Percentiles rank a stretch among this genome's conserved stretches.
phyloP scores from a whole-genome alignment of 2,329 filamentous ascomycete species.

The Ampelomyces quisqualis region DNA sequence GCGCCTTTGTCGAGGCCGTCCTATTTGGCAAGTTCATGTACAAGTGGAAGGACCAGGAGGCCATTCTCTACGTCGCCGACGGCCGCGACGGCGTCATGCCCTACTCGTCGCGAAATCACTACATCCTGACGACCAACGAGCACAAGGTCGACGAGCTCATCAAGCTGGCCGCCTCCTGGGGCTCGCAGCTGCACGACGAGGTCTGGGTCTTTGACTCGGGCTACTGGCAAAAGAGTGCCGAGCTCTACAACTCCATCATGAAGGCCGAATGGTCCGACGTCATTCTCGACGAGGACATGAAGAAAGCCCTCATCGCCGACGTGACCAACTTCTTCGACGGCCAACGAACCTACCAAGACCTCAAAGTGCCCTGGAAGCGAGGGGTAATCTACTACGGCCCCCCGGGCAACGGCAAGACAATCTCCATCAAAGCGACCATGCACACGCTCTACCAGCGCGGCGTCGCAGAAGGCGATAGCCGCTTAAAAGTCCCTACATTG shows the following conservation, averaged over 20 bases:
- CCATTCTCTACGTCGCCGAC: conserved; percentile 47
- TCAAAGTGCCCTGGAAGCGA: conserved; percentile 70
- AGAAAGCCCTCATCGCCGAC: conserved; percentile 63
- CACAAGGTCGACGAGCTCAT: conserved; percentile 54
- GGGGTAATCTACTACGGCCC: conserved; percentile 69
- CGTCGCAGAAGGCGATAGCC: conserved; percentile 29
- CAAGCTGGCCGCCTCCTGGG: conserved; percentile 57
- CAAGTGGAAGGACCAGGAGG: conserved; percentile 49
- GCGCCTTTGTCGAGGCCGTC: conserved; percentile 41
- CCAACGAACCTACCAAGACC: conserved; percentile 58
- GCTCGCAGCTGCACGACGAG: conserved; percentile 60
- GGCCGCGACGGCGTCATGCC: conserved; percentile 42
- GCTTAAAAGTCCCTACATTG: conserved; percentile 54
- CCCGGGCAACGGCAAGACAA: conserved; percentile 67
- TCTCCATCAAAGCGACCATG: conserved; percentile 71
- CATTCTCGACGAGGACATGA: conserved; percentile 66
- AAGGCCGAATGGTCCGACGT: conserved; percentile 63
- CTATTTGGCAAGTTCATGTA: conserved; percentile 51
- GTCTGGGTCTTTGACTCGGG: conserved; percentile 67
- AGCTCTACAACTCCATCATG: conserved; percentile 56
- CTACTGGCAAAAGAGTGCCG: conserved; percentile 62
- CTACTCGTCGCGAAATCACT: conserved; percentile 45
- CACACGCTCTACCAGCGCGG: conserved; percentile 59
- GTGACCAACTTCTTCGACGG: conserved; percentile 65
- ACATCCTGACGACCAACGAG: conserved; percentile 45